Evolutionary conservation across 1,284 basidiomycete species (phyloP), one percentile per base, ranked within the genome.

Genomic region (Sporisorium exsertum): DNA sequence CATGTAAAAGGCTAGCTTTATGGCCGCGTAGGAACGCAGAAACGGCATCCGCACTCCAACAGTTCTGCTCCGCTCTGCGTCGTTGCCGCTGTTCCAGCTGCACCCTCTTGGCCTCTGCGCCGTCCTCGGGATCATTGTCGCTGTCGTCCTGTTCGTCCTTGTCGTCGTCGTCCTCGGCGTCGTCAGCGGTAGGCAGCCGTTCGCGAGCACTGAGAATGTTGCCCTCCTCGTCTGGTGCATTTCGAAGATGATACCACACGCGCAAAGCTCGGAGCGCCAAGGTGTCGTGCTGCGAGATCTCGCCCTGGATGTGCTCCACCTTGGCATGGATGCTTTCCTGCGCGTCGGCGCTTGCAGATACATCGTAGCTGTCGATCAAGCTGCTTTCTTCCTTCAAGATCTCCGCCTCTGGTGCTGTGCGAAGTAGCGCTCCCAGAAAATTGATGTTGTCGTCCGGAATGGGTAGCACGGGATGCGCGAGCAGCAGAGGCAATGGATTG

Each of bases 391-490:
- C 59, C 18, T 64, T 60, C 20, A 62, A 26, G 35, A 76, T 71
- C 10, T 79, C 76, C 20, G 72, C 57, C 37, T 81, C 80, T 4
- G 80, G 80, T 12, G 78, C 78, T 10, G 80, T 81, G 18, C 80
- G 73, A 45, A 81, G 73, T 37, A 81, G 66, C 2, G 78, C 77
- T 7, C 80, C 80, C 13, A 81, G 66, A 49, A 77, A 81, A 58
- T 80, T 81, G 64, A 81, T 63, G 37, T 81, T 74, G 29, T 70
- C 69, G 50, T 81, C 80, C 0, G 73, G 53, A 26, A 81, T 80
- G 2, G 78, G 75, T 22, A 77, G 63, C 35, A 75, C 57, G 1
- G 80, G 80, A 45, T 81, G 80, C 1, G 74, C 80, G 6, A 77
- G 55, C 6, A 81, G 56, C 20, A 62, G 43, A 0, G 78, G 78